phyloP scores from a whole-genome alignment of 1,284 basidiomycete species.

The Marasmius oreades region DNA sequence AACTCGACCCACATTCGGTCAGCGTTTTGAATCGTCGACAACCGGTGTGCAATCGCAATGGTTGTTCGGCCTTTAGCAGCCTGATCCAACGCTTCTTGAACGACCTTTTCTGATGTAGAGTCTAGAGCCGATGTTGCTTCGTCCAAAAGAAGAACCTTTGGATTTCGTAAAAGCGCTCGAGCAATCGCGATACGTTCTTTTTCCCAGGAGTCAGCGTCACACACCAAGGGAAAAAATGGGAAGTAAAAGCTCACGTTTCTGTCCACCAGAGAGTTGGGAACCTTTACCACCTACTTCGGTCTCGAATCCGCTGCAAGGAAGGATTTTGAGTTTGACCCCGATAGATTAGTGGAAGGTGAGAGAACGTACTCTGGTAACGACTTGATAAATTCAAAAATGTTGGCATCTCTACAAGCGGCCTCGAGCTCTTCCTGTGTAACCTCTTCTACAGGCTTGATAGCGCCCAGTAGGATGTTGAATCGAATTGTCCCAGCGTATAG shows the following conservation, averaged over 20 bases:
- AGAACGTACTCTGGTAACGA: slow-evolving; percentile 74
- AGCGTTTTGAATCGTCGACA: slow-evolving; percentile 93
- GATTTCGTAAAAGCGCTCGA: slow-evolving; percentile 91
- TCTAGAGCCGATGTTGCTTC: slow-evolving; percentile 95
- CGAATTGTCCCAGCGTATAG: slow-evolving; percentile 85
- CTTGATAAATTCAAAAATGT: slow-evolving; percentile 90
- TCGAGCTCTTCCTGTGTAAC: slow-evolving; percentile 90
- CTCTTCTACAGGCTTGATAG: slow-evolving; percentile 75
- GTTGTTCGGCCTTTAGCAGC: slow-evolving; percentile 89
- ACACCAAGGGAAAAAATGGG: too few species aligned
- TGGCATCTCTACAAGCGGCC: slow-evolving; percentile 81
- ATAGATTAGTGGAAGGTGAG: background rate
- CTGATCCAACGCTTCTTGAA: slow-evolving; percentile 90
- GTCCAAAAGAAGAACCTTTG: slow-evolving; percentile 87
- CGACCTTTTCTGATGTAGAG: slow-evolving; percentile 90
- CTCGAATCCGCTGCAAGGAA: slow-evolving; percentile 67
- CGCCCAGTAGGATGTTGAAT: slow-evolving; percentile 89
- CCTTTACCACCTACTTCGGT: slow-evolving; percentile 95
- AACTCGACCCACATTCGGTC: slow-evolving; percentile 74
- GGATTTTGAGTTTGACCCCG: slow-evolving; percentile 4
- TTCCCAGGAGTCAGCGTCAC: too few species aligned
- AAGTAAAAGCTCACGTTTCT: slow-evolving; percentile 52
- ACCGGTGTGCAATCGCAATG: slow-evolving; percentile 90
- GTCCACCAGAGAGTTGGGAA: slow-evolving; percentile 89
- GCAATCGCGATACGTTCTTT: slow-evolving; percentile 91